Conservation (phyloP, 2,329 filamentous ascomycete genomes). For the Verticillium longisporum region DNA sequence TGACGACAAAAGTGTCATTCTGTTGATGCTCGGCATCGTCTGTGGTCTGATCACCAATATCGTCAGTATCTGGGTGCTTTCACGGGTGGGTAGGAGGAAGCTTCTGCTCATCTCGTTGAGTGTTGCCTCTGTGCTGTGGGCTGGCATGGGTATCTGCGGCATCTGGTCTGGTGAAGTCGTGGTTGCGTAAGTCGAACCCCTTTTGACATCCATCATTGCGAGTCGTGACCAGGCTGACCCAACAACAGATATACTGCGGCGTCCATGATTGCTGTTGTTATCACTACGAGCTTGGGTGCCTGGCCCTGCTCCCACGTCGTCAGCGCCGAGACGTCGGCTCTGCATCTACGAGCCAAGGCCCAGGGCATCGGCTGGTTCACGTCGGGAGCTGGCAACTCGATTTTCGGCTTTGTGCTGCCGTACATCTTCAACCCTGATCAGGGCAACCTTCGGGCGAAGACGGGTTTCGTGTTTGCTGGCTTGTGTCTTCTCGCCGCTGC, state of each 20-base stretch:
- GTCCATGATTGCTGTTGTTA: constrained; percentile 35
- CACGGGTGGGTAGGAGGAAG: constrained; percentile 28
- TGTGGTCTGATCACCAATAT: constrained; percentile 37
- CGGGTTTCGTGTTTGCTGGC: constrained; percentile 30
- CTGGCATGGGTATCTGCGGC: constrained; percentile 38
- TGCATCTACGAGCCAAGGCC: constrained; percentile 33
- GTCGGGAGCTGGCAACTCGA: constrained; percentile 29
- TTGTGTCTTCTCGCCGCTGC: constrained; percentile 26
- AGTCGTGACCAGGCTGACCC: background rate
- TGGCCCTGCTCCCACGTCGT: constrained; percentile 36
- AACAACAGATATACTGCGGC: constrained; percentile 17
- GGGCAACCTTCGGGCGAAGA: constrained; percentile 31
- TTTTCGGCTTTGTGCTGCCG: constrained; percentile 38
- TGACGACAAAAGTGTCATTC: constrained; percentile 25
- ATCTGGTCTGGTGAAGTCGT: constrained; percentile 29
- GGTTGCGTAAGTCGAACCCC: constrained; percentile 26
- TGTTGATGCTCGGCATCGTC: constrained; percentile 37
- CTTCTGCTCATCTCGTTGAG: constrained; percentile 28
- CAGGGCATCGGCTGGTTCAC: constrained; percentile 36
- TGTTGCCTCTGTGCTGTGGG: constrained; percentile 29
- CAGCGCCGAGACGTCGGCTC: constrained; percentile 33
- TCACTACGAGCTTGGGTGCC: constrained; percentile 31
- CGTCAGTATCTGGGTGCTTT: constrained; percentile 34
- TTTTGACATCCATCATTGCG: background rate
- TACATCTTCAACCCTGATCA: constrained; percentile 39